These are phyloP conservation scores for Geranium rotundifolium DNA, from an alignment of 345 rosid genomes.

Conservation along the genomic window DNA sequence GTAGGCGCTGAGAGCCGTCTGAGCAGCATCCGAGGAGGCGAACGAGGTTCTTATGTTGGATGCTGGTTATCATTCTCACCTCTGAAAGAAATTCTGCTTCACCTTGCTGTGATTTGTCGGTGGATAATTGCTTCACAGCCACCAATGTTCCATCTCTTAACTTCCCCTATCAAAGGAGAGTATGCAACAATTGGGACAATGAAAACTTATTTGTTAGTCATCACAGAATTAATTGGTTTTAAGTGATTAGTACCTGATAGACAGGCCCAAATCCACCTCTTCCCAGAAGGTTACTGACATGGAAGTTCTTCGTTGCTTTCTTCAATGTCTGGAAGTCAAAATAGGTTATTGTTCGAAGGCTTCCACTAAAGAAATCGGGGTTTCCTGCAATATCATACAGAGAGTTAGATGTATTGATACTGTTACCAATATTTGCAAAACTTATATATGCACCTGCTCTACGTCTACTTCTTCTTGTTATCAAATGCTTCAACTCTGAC, in stretches of 20 bases:
- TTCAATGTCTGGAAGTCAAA: conserved; percentile 45
- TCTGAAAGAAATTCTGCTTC: conserved; percentile 56
- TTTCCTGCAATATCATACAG: conserved; percentile 12
- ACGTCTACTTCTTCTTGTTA: not conserved
- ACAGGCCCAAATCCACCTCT: conserved; percentile 65
- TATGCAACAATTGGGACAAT: too few species aligned
- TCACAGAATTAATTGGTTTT: too few species aligned
- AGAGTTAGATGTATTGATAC: too few species aligned
- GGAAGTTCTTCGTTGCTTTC: conserved; percentile 53
- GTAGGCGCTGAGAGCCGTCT: conserved; percentile 45
- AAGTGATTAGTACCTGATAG: conserved; percentile 29
- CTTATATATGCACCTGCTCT: too few species aligned
- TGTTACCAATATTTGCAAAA: too few species aligned
- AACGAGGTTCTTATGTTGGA: conserved; percentile 65
- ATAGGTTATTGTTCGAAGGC: conserved; percentile 28
- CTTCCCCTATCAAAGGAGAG: conserved; percentile 30
- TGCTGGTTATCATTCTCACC: conserved; percentile 68
- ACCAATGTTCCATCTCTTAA: conserved; percentile 38
- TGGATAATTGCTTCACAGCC: conserved; percentile 39
- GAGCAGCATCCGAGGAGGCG: conserved; percentile 59
- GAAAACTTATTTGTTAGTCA: too few species aligned
- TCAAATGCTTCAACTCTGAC: not conserved
- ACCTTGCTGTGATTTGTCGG: conserved; percentile 56
- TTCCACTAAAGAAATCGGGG: conserved; percentile 32
- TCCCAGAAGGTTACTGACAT: conserved; percentile 41